Conservation (phyloP, 805 yeast genomes). For the Candida piceae region DNA sequence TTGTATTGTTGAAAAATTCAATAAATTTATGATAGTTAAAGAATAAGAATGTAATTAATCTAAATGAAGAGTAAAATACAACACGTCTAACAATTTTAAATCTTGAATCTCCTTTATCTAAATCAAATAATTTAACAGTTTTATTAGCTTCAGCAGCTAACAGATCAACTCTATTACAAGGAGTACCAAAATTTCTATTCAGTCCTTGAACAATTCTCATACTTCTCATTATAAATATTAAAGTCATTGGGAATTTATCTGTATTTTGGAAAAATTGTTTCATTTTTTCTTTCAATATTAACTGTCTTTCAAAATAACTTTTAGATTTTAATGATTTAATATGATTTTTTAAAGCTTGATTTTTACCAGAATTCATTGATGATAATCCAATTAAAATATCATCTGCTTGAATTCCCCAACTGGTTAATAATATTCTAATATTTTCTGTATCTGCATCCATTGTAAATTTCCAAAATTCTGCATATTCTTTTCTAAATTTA, state of each 20-base stretch:
- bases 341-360: slow-evolving; percentile 17
- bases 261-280: slow-evolving; percentile 55
- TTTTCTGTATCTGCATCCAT: slow-evolving; percentile 47
- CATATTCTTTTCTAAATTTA: slow-evolving; percentile 50
- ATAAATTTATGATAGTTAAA: slow-evolving; percentile 17
- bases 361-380: slow-evolving; percentile 38
- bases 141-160: slow-evolving; percentile 52
- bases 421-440: slow-evolving; percentile 41
- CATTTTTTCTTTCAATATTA: slow-evolving; percentile 42
- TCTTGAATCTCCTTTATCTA: slow-evolving; percentile 8
- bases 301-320: slow-evolving; percentile 38
- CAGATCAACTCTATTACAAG: slow-evolving; percentile 65
- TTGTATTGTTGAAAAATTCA: slow-evolving; percentile 9
- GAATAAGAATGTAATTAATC: slow-evolving; percentile 24
- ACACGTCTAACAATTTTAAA: slow-evolving; percentile 12
- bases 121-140: slow-evolving; percentile 14
- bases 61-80: slow-evolving; percentile 11
- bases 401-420: slow-evolving; percentile 68
- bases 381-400: slow-evolving; percentile 58
- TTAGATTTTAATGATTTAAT: slow-evolving; percentile 24
- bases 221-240: slow-evolving; percentile 61
- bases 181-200: slow-evolving; percentile 62
- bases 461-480: slow-evolving; percentile 57
- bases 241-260: slow-evolving; percentile 59
- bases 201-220: slow-evolving; percentile 72